phyloP scores from a whole-genome alignment of 345 rosid species.

The Arabidopsis arenosa region DNA sequence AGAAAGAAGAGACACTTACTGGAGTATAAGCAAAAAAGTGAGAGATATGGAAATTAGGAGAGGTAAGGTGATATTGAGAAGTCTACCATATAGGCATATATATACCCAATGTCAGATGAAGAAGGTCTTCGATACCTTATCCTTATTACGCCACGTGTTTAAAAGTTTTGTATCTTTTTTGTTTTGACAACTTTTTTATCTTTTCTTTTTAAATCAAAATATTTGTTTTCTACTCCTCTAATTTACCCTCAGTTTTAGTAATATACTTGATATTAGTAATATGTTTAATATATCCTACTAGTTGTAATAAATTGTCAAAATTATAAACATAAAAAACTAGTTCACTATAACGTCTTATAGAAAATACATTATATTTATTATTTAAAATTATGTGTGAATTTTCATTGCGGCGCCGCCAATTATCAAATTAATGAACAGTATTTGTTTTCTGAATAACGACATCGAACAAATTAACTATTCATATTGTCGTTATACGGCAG shows the following conservation, averaged over 20 bases:
- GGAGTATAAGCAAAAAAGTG: neutral
- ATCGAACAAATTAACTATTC: neutral
- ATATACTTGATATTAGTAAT: neutral
- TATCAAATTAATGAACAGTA: neutral
- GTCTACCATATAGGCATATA: constrained; percentile 11
- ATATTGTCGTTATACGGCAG: neutral
- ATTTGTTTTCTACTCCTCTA: neutral
- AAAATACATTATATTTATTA: neutral
- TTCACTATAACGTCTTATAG: neutral
- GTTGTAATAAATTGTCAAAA: neutral
- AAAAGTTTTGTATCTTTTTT: neutral
- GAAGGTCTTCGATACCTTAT: neutral
- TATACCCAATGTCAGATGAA: too few relatives aligned
- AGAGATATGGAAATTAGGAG: neutral
- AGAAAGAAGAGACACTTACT: neutral
- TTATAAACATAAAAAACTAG: neutral
- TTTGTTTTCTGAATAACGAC: neutral
- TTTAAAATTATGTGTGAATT: neutral
- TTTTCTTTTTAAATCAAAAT: neutral
- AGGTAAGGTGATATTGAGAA: neutral
- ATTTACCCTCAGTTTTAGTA: neutral
- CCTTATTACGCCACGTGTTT: neutral
- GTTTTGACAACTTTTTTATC: neutral
- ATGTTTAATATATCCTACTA: neutral
- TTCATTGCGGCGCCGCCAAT: neutral